Conservation (phyloP, 73 alveolate species). For the Breviolum minutum region DNA sequence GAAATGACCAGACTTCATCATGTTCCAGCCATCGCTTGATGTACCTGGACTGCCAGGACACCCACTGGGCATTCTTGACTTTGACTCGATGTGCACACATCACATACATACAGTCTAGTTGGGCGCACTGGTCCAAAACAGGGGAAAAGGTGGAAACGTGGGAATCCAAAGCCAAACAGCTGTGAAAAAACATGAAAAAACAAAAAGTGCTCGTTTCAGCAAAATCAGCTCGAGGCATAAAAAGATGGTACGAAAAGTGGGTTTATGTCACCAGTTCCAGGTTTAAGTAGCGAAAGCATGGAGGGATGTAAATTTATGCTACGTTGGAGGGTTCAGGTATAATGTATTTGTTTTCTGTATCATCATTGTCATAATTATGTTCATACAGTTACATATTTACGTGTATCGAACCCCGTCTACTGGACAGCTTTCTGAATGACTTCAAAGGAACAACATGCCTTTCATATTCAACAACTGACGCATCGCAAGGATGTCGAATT, state of each 20-base stretch:
- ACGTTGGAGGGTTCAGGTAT: constrained; percentile 18
- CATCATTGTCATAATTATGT: too few species aligned
- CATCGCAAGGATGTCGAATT: too few species aligned
- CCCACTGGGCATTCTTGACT: neutral
- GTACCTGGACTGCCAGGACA: constrained; percentile 1
- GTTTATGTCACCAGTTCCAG: too few species aligned
- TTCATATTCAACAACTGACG: too few species aligned
- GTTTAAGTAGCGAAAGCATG: neutral
- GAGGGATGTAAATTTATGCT: constrained; percentile 6
- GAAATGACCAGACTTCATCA: neutral
- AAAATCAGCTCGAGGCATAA: too few species aligned
- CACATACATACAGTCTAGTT: neutral
- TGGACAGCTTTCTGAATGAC: too few species aligned
- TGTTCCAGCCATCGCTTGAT: neutral
- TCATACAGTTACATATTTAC: neutral
- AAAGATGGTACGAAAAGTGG: too few species aligned
- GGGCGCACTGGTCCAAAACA: constrained; percentile 6
- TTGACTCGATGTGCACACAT: neutral
- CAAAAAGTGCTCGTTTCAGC: neutral
- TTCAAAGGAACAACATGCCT: too few species aligned
- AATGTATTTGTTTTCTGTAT: neutral
- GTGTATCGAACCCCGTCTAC: too few species aligned
- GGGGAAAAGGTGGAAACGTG: neutral
- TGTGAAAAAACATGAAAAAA: too few species aligned
- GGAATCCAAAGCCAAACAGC: neutral